Percentiles rank a stretch among this genome's conserved stretches.
phyloP scores from a whole-genome alignment of 805 yeast species.

The Brettanomyces nanus region DNA sequence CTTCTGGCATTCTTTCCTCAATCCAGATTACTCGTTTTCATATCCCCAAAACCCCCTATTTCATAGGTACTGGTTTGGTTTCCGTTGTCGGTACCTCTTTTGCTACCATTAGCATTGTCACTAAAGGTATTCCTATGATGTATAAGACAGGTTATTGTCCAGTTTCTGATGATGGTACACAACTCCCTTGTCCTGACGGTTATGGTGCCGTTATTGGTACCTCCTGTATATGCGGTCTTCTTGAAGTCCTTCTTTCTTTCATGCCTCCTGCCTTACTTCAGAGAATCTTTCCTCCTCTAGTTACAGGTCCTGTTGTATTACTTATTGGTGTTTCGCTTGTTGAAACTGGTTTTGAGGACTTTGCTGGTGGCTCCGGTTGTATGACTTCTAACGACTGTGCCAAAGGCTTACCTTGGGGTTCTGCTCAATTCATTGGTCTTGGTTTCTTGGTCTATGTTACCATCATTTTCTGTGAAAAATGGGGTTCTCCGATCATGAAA shows the following conservation, averaged over 20 bases:
- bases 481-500: constrained; percentile 92
- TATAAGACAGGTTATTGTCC: constrained; percentile 66
- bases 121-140: constrained; percentile 73
- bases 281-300: constrained; percentile 77
- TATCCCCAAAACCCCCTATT: constrained; percentile 64
- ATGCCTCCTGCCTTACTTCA: constrained; percentile 67
- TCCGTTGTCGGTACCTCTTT: constrained; percentile 91
- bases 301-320: constrained; percentile 88
- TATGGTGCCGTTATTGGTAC: constrained; percentile 85
- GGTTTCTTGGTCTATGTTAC: constrained; percentile 76
- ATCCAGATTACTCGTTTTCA: constrained; percentile 79
- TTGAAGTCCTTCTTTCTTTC: constrained; percentile 69
- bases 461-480: constrained; percentile 70
- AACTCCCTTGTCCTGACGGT: constrained; percentile 79
- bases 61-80: constrained; percentile 78
- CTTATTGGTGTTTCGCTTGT: constrained; percentile 71
- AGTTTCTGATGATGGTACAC: constrained; percentile 50
- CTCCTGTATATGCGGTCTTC: constrained; percentile 65
- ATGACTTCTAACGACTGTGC: constrained; percentile 37
- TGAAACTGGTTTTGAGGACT: constrained; percentile 68
- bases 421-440: constrained; percentile 78
- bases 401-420: constrained; percentile 61
- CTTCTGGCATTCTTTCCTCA: constrained; percentile 59
- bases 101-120: constrained; percentile 76
- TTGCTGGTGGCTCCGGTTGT: constrained; percentile 82